These are phyloP conservation scores for Leishmania gerbilli DNA, from an alignment of 208 protist genomes.

Conservation along the genomic window DNA sequence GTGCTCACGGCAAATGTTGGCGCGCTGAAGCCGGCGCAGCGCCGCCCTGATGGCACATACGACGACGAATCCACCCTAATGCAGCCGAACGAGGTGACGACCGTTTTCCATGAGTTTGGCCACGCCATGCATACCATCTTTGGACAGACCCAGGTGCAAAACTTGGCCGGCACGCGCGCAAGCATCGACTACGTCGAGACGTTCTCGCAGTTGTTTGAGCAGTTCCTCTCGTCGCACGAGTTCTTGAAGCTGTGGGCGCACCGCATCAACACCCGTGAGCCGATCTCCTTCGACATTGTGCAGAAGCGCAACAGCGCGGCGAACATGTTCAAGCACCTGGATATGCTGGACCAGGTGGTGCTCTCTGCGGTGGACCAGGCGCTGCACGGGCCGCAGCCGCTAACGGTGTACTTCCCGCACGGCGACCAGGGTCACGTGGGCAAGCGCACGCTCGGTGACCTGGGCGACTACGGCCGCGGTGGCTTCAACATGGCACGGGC, in stretches of 20 bases:
- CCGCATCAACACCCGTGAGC: constrained; percentile 85
- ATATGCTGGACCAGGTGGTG: constrained; percentile 89
- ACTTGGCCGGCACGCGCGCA: constrained; percentile 89
- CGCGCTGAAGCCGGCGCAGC: constrained; percentile 28
- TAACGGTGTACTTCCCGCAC: constrained; percentile 89
- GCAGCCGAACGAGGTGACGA: constrained; percentile 88
- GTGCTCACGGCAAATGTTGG: constrained; percentile 92
- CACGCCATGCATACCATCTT: constrained; percentile 95
- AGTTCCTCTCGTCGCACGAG: constrained; percentile 91
- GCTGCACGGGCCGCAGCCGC: constrained; percentile 85
- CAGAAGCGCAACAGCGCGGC: constrained; percentile 81
- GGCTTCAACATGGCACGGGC: constrained; percentile 84
- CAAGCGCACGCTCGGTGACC: constrained; percentile 84
- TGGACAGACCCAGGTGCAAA: constrained; percentile 92
- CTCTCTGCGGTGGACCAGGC: constrained; percentile 88
- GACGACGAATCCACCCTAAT: constrained; percentile 88
- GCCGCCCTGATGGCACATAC: constrained; percentile 61
- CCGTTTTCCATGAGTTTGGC: constrained; percentile 95
- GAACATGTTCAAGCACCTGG: constrained; percentile 89
- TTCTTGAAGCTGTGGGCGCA: constrained; percentile 91
- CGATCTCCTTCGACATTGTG: constrained; percentile 90
- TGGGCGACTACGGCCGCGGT: constrained; percentile 70
- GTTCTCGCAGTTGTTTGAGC: constrained; percentile 94
- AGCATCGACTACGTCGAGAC: constrained; percentile 95
- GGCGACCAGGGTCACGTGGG: constrained; percentile 61